Evolutionary conservation across 192 early-diverging fungal genomes (phyloP).

Genomic region (Umbelopsis sp.): DNA sequence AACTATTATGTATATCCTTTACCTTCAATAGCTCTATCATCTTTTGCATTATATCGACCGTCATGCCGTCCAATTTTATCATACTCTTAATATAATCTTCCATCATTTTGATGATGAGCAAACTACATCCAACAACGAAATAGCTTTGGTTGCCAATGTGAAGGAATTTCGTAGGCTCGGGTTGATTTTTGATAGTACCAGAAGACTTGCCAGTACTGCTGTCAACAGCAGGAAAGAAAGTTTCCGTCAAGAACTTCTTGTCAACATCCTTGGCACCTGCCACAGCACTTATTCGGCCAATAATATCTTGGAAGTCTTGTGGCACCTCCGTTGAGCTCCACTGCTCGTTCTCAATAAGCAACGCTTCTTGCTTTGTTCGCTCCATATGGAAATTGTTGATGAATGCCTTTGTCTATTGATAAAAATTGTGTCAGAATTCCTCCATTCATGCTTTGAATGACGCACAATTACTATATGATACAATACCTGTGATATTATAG

Average conservation of each 20-base stretch:
- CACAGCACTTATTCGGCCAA: slow-evolving; percentile 67
- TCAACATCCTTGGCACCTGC: slow-evolving; percentile 36
- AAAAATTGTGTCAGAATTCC: neutral
- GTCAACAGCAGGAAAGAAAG: neutral
- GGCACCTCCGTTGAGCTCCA: slow-evolving; percentile 95
- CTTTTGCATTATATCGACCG: slow-evolving; percentile 86
- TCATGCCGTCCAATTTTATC: slow-evolving; percentile 74
- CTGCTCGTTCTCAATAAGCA: slow-evolving; percentile 95
- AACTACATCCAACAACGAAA: slow-evolving; percentile 86
- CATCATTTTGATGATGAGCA: slow-evolving; percentile 89
- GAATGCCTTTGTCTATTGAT: slow-evolving; percentile 81
- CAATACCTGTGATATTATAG: slow-evolving; percentile 78
- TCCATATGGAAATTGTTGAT: slow-evolving; percentile 93
- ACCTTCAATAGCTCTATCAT: slow-evolving; percentile 87
- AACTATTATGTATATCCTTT: slow-evolving; percentile 1
- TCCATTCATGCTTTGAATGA: too few species aligned
- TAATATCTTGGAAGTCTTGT: slow-evolving; percentile 88
- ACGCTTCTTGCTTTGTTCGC: slow-evolving; percentile 80
- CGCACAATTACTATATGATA: neutral
- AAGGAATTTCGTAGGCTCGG: slow-evolving; percentile 57
- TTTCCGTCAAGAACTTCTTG: slow-evolving; percentile 8
- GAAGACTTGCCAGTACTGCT: neutral
- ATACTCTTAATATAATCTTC: slow-evolving; percentile 90
- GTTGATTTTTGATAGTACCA: neutral
- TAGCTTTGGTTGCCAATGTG: slow-evolving; percentile 76